Evolutionary conservation across 441 rosid genomes (phyloP), one percentile per base, ranked within the genome.

Genomic region (Codiaeum variegatum): DNA sequence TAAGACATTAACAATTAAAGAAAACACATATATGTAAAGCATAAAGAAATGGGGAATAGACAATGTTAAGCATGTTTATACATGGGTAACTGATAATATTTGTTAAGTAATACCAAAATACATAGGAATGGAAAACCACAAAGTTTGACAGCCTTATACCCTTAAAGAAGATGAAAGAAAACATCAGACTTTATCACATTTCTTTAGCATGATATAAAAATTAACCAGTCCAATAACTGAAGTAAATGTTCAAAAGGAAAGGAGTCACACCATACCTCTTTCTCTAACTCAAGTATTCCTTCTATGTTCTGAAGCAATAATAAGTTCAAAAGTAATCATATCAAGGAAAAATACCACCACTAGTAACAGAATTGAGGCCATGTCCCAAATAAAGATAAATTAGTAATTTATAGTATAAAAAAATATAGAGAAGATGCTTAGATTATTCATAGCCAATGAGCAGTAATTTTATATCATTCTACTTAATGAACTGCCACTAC

Each of bases 221-320:
- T 28, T 52, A 26, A 64, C 47, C 5, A 49, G 42, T 46, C 56
- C 16, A 24, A 65, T 46, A 29, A 44, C 64, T 65, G 31, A 58
- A 36, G 6, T 16, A 1, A 40, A 34, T 16, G 9, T 63, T 42
- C 6, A 38, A 62, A 16, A 67, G 34, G 32, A 64, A 66, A 55
- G 62, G 28, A 34, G 6, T 64, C 32, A 84, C 81, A 83, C 76
- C 83, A 74, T 75, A 87, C 96, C 93, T 88, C 93, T 76, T 81
- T 87, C 84, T 88, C 90, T 29, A 95, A 86, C 76, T 90, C 99
- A n/a, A 54, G 93, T 83, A 77, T 85, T 88, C 76, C 98, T 85
- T 67, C 97, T 87, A 77, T 90, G 96, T 83, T 92, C 98, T 67
- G 98, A 97, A 76, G 94, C 98, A 74, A 94, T 91, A 65, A 96